phyloP scores from a whole-genome alignment of 352 stramenopile species.

The Phytophthora chlamydospora region DNA sequence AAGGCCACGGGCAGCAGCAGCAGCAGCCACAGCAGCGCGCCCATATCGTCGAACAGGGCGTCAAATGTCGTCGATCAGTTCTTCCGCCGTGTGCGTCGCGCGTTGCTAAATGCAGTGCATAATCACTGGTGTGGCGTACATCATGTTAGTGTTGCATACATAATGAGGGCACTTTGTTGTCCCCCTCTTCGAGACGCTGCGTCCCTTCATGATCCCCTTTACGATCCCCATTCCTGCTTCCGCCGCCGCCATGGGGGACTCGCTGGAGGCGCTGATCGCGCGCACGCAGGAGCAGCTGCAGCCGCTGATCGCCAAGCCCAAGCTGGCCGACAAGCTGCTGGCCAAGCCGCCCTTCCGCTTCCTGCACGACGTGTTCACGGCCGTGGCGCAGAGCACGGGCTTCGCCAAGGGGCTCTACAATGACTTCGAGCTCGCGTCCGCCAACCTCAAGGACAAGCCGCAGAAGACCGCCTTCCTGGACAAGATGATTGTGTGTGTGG shows the following conservation, averaged over 20 bases:
- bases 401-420: slow-evolving; percentile 90
- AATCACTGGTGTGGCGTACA: no score
- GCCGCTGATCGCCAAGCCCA: slow-evolving; percentile 93
- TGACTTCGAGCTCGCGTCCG: slow-evolving; percentile 74
- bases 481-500: slow-evolving; percentile 88
- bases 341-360: slow-evolving; percentile 97
- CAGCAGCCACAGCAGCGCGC: slow-evolving; percentile 44
- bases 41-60: slow-evolving; percentile 24
- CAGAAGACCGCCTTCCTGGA: slow-evolving; percentile 87
- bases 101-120: neutral
- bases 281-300: slow-evolving; percentile 88
- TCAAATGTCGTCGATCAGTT: neutral
- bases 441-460: slow-evolving; percentile 88
- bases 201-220: slow-evolving; percentile 1
- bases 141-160: neutral
- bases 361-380: slow-evolving; percentile 94
- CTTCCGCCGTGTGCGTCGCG: neutral
- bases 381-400: slow-evolving; percentile 82
- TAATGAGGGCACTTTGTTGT: no score
- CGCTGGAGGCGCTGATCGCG: slow-evolving; percentile 70
- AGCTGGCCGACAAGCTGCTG: slow-evolving; percentile 95
- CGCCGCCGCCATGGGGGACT: slow-evolving; percentile 47
- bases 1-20: slow-evolving; percentile 42
- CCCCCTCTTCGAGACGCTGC: neutral
- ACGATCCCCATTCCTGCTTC: no score